A percentile compares a stretch with the other conserved stretches of the same genome.
These are phyloP conservation scores for Coemansia biformis DNA, from an alignment of 192 early-diverging fungal genomes.

Conservation along the genomic window DNA sequence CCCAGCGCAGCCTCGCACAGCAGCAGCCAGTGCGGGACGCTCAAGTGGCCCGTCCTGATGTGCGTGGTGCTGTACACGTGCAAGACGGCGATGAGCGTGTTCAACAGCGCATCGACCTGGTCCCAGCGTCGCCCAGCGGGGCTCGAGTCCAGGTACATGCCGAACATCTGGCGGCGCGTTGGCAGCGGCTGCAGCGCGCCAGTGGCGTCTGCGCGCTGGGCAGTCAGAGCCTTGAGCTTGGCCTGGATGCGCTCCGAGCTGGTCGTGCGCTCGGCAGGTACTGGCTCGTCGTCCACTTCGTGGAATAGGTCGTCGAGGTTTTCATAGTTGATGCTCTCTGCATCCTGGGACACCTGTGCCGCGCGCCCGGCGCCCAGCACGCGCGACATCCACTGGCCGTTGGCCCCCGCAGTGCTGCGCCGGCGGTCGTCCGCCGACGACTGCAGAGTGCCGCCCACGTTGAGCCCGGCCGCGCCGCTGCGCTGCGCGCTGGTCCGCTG, in stretches of 20 bases:
- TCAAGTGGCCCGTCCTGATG: slow-evolving; percentile 24
- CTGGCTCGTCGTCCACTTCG: slow-evolving; percentile 16
- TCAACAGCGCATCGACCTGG: slow-evolving; percentile 53
- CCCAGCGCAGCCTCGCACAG: slow-evolving; percentile 48
- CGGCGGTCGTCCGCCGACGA: slow-evolving; percentile 20
- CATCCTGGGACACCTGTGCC: slow-evolving; percentile 4
- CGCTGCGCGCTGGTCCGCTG: not conserved
- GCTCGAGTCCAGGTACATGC: slow-evolving; percentile 50
- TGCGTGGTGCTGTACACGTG: slow-evolving; percentile 56
- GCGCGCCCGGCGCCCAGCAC: slow-evolving; percentile 1
- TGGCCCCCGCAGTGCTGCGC: slow-evolving; percentile 25
- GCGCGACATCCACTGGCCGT: slow-evolving; percentile 5
- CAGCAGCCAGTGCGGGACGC: slow-evolving; percentile 50
- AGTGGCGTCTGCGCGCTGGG: slow-evolving; percentile 23
- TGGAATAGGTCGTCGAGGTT: slow-evolving; percentile 39
- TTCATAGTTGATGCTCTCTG: slow-evolving; percentile 35
- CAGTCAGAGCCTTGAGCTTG: slow-evolving; percentile 28
- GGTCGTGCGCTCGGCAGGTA: slow-evolving; percentile 13
- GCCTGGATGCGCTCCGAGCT: slow-evolving; percentile 25
- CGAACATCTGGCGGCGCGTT: slow-evolving; percentile 47
- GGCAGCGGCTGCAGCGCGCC: slow-evolving; percentile 38
- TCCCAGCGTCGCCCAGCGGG: slow-evolving; percentile 56
- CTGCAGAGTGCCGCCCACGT: slow-evolving; percentile 40
- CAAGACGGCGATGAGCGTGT: slow-evolving; percentile 41
- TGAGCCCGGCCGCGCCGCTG: slow-evolving; percentile 3